A percentile compares a stretch with the other conserved stretches of the same genome.
Evolutionary conservation across 441 rosid species (phyloP).

Genomic region (Gossypium aridum): DNA sequence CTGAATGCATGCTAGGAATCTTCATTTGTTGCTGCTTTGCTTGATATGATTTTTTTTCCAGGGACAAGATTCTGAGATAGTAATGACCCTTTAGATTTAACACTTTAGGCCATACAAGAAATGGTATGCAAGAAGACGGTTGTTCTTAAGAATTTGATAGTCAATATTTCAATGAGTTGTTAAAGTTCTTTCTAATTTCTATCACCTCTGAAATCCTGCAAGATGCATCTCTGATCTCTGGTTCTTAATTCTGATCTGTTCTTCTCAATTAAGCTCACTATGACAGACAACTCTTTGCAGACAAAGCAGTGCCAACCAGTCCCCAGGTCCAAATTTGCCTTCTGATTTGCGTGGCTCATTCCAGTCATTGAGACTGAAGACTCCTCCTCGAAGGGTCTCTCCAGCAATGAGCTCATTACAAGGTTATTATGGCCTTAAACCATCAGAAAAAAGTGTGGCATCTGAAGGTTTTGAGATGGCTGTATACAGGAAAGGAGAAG

Average conservation of each 20-base stretch:
- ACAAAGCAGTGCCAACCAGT: slow-evolving; percentile 27
- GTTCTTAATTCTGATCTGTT: neutral
- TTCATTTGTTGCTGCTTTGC: neutral
- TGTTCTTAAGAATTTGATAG: neutral
- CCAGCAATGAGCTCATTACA: slow-evolving; percentile 66
- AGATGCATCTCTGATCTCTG: slow-evolving; percentile 7
- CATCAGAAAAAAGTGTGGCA: slow-evolving; percentile 21
- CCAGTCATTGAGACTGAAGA: slow-evolving; percentile 43
- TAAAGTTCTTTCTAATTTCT: neutral
- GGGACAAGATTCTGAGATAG: neutral
- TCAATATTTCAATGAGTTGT: neutral
- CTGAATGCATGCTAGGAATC: neutral
- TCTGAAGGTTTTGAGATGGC: slow-evolving; percentile 50
- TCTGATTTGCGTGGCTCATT: slow-evolving; percentile 49
- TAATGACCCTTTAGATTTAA: neutral
- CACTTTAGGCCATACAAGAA: neutral
- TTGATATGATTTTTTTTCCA: neutral
- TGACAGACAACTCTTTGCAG: slow-evolving; percentile 32
- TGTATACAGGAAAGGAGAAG: slow-evolving; percentile 25
- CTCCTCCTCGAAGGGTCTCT: slow-evolving; percentile 42
- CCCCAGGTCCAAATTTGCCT: slow-evolving; percentile 19
- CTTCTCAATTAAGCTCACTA: neutral
- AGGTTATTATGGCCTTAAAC: slow-evolving; percentile 56
- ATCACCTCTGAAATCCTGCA: neutral
- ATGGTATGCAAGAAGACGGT: neutral